Percentiles rank a stretch among this genome's conserved stretches.
phyloP scores from a whole-genome alignment of 768 basidiomycete genomes.

The Auricularia cornea region DNA sequence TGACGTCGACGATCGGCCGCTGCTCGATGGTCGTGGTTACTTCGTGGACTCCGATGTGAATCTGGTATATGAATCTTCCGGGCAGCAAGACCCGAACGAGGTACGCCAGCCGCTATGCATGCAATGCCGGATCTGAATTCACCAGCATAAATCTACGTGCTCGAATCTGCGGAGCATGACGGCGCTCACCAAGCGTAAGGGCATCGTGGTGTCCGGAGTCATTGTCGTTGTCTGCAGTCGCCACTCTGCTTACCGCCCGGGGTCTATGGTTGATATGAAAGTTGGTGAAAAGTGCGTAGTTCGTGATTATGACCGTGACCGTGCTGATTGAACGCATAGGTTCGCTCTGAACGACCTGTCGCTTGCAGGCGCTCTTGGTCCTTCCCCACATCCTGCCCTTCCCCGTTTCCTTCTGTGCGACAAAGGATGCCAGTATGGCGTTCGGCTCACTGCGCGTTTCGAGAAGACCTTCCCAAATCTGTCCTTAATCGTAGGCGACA shows the following conservation, averaged over 20 bases:
- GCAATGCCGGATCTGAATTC: neutral
- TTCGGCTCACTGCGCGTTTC: conserved; percentile 9
- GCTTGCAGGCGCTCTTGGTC: neutral
- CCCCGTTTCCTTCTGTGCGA: conserved; percentile 7
- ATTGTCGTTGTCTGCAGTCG: neutral
- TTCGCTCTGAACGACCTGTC: neutral
- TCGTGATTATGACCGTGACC: too few relatives aligned
- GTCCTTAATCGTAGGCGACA: neutral
- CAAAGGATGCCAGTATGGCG: conserved; percentile 12
- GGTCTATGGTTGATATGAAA: neutral
- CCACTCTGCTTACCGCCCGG: neutral
- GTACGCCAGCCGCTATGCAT: too few relatives aligned
- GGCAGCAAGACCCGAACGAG: neutral
- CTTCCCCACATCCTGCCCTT: neutral
- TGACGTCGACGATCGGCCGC: neutral
- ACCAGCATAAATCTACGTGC: neutral
- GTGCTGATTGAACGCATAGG: neutral
- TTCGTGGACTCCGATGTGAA: neutral
- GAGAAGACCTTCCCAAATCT: conserved; percentile 10
- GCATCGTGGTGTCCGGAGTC: neutral
- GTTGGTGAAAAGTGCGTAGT: neutral
- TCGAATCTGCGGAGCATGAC: neutral
- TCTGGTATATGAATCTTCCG: neutral
- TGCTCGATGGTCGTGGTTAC: neutral
- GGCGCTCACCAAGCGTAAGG: neutral